These are phyloP conservation scores for Moricandia moricandioides DNA, from an alignment of 345 rosid species.

Conservation along the genomic window DNA sequence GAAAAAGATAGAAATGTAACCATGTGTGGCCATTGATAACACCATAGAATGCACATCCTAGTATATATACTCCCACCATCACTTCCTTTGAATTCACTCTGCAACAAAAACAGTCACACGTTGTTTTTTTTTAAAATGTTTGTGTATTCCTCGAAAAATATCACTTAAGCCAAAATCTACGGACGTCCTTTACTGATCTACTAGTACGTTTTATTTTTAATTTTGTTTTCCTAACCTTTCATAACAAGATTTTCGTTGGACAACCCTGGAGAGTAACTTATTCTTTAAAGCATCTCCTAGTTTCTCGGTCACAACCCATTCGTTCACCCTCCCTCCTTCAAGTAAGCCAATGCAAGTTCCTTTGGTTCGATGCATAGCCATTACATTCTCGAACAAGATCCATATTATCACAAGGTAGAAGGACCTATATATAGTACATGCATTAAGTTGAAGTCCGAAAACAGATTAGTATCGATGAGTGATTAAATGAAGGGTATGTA, in stretches of 20 bases:
- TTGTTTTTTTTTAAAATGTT: background rate
- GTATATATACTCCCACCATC: constrained; percentile 23
- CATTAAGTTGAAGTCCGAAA: no score
- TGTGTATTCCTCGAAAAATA: background rate
- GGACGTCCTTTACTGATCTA: no score
- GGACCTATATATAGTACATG: constrained; percentile 32
- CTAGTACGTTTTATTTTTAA: background rate
- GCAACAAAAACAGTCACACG: background rate
- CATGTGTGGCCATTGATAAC: constrained; percentile 55
- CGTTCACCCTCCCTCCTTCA: constrained; percentile 29
- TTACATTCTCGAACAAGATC: constrained; percentile 54
- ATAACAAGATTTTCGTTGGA: constrained; percentile 8
- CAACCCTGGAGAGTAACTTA: constrained; percentile 20
- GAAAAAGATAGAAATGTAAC: constrained; percentile 63
- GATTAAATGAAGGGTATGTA: no score
- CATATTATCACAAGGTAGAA: constrained; percentile 49
- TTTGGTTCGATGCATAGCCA: constrained; percentile 56
- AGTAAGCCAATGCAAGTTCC: constrained; percentile 44
- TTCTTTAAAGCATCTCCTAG: constrained; percentile 46
- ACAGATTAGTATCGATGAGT: no score
- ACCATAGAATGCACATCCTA: constrained; percentile 49
- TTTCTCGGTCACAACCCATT: constrained; percentile 31
- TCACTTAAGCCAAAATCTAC: background rate
- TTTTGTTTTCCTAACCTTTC: constrained; percentile 43
- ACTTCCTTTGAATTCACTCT: constrained; percentile 24